These are phyloP conservation scores for Jamesozyma hellenica DNA, from an alignment of 805 yeast species.

Conservation along the genomic window DNA sequence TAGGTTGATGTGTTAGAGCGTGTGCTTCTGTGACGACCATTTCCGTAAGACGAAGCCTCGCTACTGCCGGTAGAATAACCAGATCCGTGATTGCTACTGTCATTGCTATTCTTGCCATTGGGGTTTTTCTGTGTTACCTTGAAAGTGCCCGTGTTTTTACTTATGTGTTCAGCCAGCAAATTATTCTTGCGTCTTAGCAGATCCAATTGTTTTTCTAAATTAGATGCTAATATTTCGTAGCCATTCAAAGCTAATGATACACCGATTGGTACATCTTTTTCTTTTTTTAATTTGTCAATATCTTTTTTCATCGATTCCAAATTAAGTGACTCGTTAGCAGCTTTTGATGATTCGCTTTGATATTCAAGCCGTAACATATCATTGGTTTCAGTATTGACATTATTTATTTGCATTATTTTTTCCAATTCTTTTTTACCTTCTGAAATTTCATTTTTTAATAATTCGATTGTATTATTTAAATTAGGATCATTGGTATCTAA, in stretches of 20 bases:
- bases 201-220: constrained; percentile 9
- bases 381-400: constrained; percentile 19
- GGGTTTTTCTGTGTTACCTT: no score
- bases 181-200: constrained; percentile 10
- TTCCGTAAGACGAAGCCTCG: background rate
- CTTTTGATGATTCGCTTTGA: constrained; percentile 37
- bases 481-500: background rate
- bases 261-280: constrained; percentile 29
- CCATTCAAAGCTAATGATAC: constrained; percentile 17
- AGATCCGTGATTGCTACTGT: background rate
- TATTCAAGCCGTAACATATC: constrained; percentile 33
- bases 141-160: constrained; percentile 8
- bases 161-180: constrained; percentile 17
- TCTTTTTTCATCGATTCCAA: constrained; percentile 24
- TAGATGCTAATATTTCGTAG: constrained; percentile 6
- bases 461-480: background rate
- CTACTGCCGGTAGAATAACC: background rate
- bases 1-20: constrained; percentile 15
- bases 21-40: constrained; percentile 13
- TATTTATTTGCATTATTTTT: constrained; percentile 51
- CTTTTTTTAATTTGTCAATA: constrained; percentile 21
- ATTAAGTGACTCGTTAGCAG: constrained; percentile 34
- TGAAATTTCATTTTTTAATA: background rate
- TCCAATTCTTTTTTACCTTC: constrained; percentile 1
- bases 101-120: background rate